Conservation (phyloP, 192 early-diverging fungal genomes). For the Phycomyces blakesleeanus region DNA sequence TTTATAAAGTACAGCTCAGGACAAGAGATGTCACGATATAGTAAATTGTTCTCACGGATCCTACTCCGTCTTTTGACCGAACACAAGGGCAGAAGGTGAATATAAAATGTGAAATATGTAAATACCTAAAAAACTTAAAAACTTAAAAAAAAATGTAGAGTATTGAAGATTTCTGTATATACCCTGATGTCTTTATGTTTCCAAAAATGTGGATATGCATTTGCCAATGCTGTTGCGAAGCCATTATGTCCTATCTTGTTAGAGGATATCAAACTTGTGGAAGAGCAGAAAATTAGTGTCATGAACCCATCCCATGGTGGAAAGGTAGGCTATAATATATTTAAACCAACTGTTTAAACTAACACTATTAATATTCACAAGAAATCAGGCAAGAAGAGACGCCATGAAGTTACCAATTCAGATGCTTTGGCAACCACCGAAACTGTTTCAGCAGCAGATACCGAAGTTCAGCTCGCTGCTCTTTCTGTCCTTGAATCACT, state of each 20-base stretch:
- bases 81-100: conserved; percentile 33
- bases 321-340: background rate
- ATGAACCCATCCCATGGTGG: background rate
- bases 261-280: conserved; percentile 38
- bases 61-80: conserved; percentile 33
- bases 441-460: conserved; percentile 2
- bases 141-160: too few relatives aligned
- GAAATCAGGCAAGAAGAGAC: conserved; percentile 30
- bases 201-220: conserved; percentile 43
- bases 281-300: conserved; percentile 5
- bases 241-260: conserved; percentile 37
- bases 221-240: conserved; percentile 40
- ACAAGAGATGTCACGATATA: conserved; percentile 27
- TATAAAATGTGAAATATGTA: too few relatives aligned
- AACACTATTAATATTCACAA: background rate
- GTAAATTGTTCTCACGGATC: conserved; percentile 30
- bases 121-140: too few relatives aligned
- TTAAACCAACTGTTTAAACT: background rate
- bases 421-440: conserved; percentile 17
- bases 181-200: conserved; percentile 40
- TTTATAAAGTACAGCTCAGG: conserved; percentile 23
- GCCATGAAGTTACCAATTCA: conserved; percentile 32
- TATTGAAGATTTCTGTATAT: conserved; percentile 37
- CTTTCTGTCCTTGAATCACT: conserved; percentile 19
- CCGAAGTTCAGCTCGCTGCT: conserved; percentile 19